These are phyloP conservation scores for Globisporangium acanthophoron DNA, from an alignment of 352 stramenopile genomes.

Conservation along the genomic window DNA sequence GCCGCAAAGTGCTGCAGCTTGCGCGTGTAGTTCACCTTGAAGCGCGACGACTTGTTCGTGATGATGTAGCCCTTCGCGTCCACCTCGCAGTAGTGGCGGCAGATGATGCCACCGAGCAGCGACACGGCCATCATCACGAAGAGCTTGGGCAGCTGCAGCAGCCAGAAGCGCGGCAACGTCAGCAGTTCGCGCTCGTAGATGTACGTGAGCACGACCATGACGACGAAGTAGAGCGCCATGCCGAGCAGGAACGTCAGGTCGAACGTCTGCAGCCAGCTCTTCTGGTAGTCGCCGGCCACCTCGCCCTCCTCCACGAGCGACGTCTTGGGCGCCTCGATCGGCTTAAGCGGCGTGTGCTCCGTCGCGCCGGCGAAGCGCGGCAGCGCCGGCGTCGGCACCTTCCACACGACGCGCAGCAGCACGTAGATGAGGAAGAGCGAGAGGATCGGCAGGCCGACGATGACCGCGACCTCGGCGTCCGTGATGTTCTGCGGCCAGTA, in stretches of 20 bases:
- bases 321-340: slow-evolving; percentile 31
- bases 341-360: slow-evolving; percentile 27
- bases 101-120: slow-evolving; percentile 64
- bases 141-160: slow-evolving; percentile 52
- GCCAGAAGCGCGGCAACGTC: slow-evolving; percentile 29
- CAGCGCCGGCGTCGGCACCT: slow-evolving; percentile 29
- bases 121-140: slow-evolving; percentile 53
- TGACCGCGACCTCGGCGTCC: slow-evolving; percentile 10
- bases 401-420: slow-evolving; percentile 60
- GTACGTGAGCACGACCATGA: slow-evolving; percentile 38
- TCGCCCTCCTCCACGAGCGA: slow-evolving; percentile 50
- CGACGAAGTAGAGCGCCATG: slow-evolving; percentile 39
- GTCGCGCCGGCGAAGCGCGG: slow-evolving; percentile 27
- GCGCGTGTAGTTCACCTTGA: slow-evolving; percentile 88
- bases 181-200: slow-evolving; percentile 44
- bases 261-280: slow-evolving; percentile 50
- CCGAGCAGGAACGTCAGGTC: slow-evolving; percentile 54
- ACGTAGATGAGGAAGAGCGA: slow-evolving; percentile 54
- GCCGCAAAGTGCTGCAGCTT: slow-evolving; percentile 83
- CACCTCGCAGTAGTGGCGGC: slow-evolving; percentile 72
- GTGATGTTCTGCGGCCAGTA: slow-evolving; percentile 26
- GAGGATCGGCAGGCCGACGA: slow-evolving; percentile 37
- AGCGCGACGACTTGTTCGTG: slow-evolving; percentile 75
- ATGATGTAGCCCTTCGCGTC: slow-evolving; percentile 83
- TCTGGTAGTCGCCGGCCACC: slow-evolving; percentile 48